phyloP scores from a whole-genome alignment of 345 rosid species.

The Boechera divaricarpa region DNA sequence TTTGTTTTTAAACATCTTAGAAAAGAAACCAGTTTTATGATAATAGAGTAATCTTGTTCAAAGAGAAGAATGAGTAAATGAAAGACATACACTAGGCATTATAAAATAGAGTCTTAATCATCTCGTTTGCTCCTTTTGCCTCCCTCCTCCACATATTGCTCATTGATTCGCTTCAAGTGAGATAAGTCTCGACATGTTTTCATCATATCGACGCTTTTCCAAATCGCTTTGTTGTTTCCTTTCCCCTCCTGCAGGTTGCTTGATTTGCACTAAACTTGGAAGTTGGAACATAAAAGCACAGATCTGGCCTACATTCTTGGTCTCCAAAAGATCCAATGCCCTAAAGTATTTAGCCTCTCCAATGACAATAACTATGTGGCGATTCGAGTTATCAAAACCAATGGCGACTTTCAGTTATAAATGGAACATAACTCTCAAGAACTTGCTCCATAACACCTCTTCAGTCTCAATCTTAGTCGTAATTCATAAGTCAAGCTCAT shows the following conservation, averaged over 20 bases:
- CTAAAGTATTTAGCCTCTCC: background rate
- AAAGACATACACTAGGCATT: background rate
- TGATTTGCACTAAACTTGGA: slow-evolving; percentile 5
- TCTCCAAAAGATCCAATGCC: background rate
- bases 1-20: too few relatives aligned
- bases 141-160: background rate
- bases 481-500: background rate
- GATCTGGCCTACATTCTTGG: background rate
- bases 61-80: slow-evolving; percentile 2
- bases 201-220: background rate
- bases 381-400: background rate
- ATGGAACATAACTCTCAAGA: background rate
- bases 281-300: background rate
- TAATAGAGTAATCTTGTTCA: background rate
- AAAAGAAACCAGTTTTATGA: background rate
- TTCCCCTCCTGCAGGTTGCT: background rate
- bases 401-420: background rate
- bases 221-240: background rate
- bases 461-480: background rate
- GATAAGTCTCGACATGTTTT: slow-evolving; percentile 1
- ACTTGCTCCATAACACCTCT: slow-evolving; percentile 3
- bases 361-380: background rate
- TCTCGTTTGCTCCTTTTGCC: background rate
- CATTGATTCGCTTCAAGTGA: background rate
- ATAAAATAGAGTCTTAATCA: background rate